Evolutionary conservation across 495 filamentous ascomycete species (phyloP), one percentile per base, ranked within the genome.

Genomic region (Pseudoneurospora amorphoporcata): DNA sequence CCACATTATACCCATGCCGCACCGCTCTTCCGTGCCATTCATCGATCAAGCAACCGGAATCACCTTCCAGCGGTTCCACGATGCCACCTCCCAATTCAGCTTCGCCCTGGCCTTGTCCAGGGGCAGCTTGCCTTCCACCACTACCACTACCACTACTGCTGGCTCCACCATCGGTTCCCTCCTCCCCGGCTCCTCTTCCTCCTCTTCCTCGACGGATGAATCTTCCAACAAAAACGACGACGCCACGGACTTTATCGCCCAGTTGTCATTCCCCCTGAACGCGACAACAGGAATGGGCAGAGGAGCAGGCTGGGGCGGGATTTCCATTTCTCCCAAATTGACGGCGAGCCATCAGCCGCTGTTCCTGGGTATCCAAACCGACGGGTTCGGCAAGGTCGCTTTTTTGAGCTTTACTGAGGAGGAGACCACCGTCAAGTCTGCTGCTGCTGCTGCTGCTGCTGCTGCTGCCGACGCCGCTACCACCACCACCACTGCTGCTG

Each of bases 51-150:
- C 47, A 23, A 81, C 76, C 0, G 76, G 76, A 1, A 76, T 79
- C 39, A 53, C 75, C 4, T 75, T 81, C 42, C 76, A 81, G 71
- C 76, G 76, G 32, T 81, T 81, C 74, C 74, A 78, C 70, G 79
- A 76, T 39, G 72, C 68, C 19, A 35, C 42, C 1, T 76, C 74
- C 16, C 37, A 45, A 40, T 81, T 79, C 42, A 70, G 69, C n/a
- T 77, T 81, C 37, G 79, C 72, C 40, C 72, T 81, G 17, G 75
- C 78, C 14, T 72, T 81, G 1, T 76, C 79, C 8, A 23, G 23
- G 23, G 23, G 23, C 23, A 17, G 53, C 53, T 0, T 65, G 0
- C 53, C 53, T 40, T 40, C 39, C 2, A 2, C 39, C 8, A 8
- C 39, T 19, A 23, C 4, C 7, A 4, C 19, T 9, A 2, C 39